A percentile compares a stretch with the other conserved stretches of the same genome.
phyloP scores from a whole-genome alignment of 768 basidiomycete species.

The Xanthoconium stramineum region DNA sequence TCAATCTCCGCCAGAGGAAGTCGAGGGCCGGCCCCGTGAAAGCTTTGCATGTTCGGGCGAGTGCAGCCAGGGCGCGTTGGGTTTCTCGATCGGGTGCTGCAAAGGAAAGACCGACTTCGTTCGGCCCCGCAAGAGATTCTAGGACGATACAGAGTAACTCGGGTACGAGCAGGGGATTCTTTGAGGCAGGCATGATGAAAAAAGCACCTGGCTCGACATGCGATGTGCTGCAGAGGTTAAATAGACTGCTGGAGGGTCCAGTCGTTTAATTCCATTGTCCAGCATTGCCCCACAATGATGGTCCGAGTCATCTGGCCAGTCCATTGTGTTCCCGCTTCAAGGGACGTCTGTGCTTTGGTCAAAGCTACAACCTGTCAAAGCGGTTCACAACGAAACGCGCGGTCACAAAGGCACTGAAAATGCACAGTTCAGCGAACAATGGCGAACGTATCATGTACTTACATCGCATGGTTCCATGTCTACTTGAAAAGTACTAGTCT shows the following conservation, averaged over 20 bases:
- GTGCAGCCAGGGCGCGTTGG: not conserved
- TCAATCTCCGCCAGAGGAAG: not conserved
- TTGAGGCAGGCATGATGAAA: not conserved
- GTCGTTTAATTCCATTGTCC: not conserved
- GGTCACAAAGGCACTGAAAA: too few species aligned
- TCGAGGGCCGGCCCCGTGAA: not conserved
- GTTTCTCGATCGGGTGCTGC: not conserved
- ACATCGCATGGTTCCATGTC: too few species aligned
- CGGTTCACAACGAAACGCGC: too few species aligned
- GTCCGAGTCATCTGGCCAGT: not conserved
- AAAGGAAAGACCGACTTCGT: not conserved
- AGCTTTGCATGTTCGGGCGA: slow-evolving; percentile 3
- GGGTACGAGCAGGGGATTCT: not conserved
- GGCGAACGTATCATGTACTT: too few species aligned
- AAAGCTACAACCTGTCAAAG: too few species aligned
- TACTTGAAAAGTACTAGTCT: too few species aligned
- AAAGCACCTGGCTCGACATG: too few species aligned
- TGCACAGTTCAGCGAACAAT: too few species aligned
- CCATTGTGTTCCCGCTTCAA: not conserved
- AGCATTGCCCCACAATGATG: not conserved
- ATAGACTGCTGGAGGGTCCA: not conserved
- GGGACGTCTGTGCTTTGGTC: too few species aligned
- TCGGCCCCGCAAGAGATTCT: not conserved
- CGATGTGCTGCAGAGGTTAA: not conserved
- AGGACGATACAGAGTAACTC: not conserved